Conservation (phyloP, 2,329 filamentous ascomycete species). For the Alternaria sp. region DNA sequence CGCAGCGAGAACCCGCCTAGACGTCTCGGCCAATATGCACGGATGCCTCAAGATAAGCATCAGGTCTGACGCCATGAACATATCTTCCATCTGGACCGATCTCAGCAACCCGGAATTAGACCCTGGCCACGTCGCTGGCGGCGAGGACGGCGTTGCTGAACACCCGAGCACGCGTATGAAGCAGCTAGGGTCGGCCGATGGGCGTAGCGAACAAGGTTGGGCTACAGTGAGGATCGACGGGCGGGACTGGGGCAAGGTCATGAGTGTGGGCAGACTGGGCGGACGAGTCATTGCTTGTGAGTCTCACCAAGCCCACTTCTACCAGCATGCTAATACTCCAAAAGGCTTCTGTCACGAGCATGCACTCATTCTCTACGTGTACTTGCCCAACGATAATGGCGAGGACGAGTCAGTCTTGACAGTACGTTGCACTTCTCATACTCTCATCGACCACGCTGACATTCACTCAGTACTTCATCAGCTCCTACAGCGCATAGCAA, state of each 20-base stretch:
- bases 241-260: conserved; percentile 91
- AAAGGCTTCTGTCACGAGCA: conserved; percentile 77
- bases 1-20: conserved; percentile 66
- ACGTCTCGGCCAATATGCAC: conserved; percentile 94
- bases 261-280: conserved; percentile 89
- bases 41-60: conserved; percentile 83
- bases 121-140: conserved; percentile 73
- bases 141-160: conserved; percentile 73
- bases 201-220: conserved; percentile 82
- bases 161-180: conserved; percentile 85
- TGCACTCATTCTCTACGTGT: conserved; percentile 84
- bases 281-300: conserved; percentile 90
- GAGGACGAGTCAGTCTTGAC: conserved; percentile 79
- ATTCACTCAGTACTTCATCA: conserved; percentile 64
- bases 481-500: conserved; percentile 60
- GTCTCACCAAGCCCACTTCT: conserved; percentile 29
- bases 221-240: conserved; percentile 91
- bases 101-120: conserved; percentile 90
- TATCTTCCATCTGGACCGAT: conserved; percentile 85
- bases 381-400: conserved; percentile 75
- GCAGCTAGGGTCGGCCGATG: conserved; percentile 61
- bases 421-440: conserved; percentile 55
- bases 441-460: conserved; percentile 20
- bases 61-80: conserved; percentile 82
- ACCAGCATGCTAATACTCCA: conserved; percentile 23